A percentile compares a stretch with the other conserved stretches of the same genome.
phyloP scores from a whole-genome alignment of 2,329 filamentous ascomycete genomes.

The Alternaria ethzedia region DNA sequence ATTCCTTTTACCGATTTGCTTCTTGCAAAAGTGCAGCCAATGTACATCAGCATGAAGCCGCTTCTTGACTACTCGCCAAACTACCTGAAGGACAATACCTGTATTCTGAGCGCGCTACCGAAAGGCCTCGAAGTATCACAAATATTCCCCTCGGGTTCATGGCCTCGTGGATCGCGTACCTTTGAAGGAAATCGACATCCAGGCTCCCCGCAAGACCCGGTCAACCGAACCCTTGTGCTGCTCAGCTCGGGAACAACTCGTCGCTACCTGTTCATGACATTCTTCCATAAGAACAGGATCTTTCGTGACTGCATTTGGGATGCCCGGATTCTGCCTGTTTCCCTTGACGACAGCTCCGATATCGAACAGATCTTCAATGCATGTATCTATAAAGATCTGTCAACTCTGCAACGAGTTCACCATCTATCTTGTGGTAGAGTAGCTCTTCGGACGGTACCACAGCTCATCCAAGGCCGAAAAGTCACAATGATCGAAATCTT shows the following conservation, averaged over 20 bases:
- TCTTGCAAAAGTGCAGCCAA: not conserved
- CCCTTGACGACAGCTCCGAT: not conserved
- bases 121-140: not conserved
- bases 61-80: not conserved
- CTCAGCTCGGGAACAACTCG: not conserved
- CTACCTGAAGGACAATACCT: not conserved
- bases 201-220: not conserved
- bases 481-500: not conserved
- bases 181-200: not conserved
- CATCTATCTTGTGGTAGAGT: not conserved
- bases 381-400: not conserved
- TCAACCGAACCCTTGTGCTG: not conserved
- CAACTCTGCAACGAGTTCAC: not conserved
- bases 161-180: accelerated
- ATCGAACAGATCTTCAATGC: not conserved
- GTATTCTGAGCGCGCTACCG: not conserved
- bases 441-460: not conserved
- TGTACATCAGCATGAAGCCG: not conserved
- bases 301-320: not conserved
- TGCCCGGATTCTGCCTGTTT: not conserved
- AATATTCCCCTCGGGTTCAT: not conserved
- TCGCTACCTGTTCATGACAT: not conserved
- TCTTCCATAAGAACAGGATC: not conserved
- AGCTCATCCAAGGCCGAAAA: not conserved
- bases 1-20: not conserved